These are phyloP conservation scores for Bruguiera parviflora DNA, from an alignment of 345 rosid genomes.

Conservation along the genomic window DNA sequence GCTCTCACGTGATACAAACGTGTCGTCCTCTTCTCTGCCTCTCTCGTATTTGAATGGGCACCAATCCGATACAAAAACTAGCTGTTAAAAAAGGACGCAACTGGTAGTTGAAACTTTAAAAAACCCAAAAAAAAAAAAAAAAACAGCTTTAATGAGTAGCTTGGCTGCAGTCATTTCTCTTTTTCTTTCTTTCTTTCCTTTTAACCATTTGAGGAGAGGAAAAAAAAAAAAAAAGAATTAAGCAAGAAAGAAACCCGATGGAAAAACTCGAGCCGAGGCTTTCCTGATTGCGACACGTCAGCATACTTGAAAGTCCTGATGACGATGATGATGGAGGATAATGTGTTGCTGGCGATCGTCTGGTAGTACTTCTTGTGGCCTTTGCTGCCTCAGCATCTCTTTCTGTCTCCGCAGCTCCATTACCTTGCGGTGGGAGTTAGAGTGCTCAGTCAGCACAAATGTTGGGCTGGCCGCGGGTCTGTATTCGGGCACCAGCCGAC, in stretches of 20 bases:
- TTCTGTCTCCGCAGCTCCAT: constrained; percentile 78
- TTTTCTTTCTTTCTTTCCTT: neutral
- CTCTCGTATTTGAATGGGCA: neutral
- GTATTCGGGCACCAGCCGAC: constrained; percentile 76
- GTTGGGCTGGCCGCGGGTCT: constrained; percentile 84
- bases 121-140: neutral
- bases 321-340: constrained; percentile 10
- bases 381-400: constrained; percentile 39
- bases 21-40: neutral
- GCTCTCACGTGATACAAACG: neutral
- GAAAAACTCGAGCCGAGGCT: neutral
- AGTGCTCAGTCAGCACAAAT: constrained; percentile 70
- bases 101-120: constrained; percentile 15
- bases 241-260: no score
- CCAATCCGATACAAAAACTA: neutral
- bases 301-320: constrained; percentile 40
- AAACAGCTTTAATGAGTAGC: neutral
- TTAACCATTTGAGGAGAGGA: neutral
- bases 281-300: constrained; percentile 24
- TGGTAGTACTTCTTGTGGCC: constrained; percentile 21
- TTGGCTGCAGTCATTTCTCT: neutral
- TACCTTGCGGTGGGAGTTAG: constrained; percentile 81
- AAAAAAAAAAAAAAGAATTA: neutral
- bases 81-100: neutral
- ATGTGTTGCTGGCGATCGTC: constrained; percentile 28